Evolutionary conservation across 2,329 filamentous ascomycete genomes (phyloP), one percentile per base, ranked within the genome.

Genomic region (Neofusicoccum ribis): DNA sequence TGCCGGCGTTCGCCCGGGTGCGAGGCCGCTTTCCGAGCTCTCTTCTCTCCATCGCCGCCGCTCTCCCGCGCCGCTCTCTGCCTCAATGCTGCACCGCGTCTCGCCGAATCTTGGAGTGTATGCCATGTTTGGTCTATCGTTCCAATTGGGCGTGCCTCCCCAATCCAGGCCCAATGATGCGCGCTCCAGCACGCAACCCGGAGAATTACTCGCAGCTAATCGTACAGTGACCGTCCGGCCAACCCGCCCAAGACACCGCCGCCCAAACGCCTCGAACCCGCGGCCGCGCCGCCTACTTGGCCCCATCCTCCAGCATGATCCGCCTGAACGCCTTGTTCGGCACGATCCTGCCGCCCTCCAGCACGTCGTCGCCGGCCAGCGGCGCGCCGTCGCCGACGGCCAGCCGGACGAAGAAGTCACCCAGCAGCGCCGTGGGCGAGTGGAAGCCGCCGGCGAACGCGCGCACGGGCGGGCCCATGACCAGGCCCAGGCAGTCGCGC

Each of bases 401-500:
- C 68, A 87, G 70, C 58, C 82, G 78, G 0, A 81, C 79, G 68
- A 84, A 71, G 31, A 83, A 80, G 37, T 72, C 77, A 0, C 81
- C 83, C 67, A 87, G 72, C 27, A 81, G 77, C 65, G 76, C 74
- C 14, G 83, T 84, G 8, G 83, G 82, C 20, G 76, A 81, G 47
- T 80, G 68, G 65, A 78, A 65, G 41, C 70, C 72, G 61, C 72
- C 72, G 58, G 70, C 72, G 0, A 79, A n/a, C 0, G 74, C 68
- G 12, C 69, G 70, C 36, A 78, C 20, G 11, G 65, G 67, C 9
- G n/a, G 20, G 9, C 69, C 67, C 64, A 65, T 65, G 63, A n/a
- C 51, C 37, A 39, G 37, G 27, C n/a, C 5, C 7, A n/a, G 5
- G 5, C 36, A 66, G 65, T 73, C 63, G 68, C 72, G 59, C 68